Conservation (phyloP, 306 rosid genomes). For the Canavalia gladiata region DNA sequence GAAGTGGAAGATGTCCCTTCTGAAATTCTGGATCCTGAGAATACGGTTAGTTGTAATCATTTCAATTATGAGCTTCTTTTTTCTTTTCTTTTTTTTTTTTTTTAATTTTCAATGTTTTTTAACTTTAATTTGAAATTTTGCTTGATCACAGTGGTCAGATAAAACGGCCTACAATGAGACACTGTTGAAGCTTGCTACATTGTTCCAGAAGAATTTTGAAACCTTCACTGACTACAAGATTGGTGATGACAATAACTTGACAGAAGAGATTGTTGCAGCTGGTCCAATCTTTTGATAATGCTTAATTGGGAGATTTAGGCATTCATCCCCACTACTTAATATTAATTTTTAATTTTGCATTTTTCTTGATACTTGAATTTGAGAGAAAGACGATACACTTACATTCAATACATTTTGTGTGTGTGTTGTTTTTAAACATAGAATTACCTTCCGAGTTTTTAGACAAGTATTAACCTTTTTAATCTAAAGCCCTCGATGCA, state of each 20-base stretch:
- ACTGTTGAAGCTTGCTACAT: slow-evolving; percentile 68
- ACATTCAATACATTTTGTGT: no score
- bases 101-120: background rate
- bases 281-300: slow-evolving; percentile 70
- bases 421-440: background rate
- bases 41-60: slow-evolving; percentile 62
- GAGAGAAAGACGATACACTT: background rate
- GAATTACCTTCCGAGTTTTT: no score
- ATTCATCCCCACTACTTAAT: background rate
- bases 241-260: slow-evolving; percentile 66
- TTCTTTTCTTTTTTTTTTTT: background rate
- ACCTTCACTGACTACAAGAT: slow-evolving; percentile 68
- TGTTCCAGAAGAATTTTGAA: slow-evolving; percentile 82
- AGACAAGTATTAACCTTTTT: no score
- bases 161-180: slow-evolving; percentile 65
- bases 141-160: slow-evolving; percentile 76
- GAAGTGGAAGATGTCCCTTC: slow-evolving; percentile 81
- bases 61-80: background rate
- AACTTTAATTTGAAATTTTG: slow-evolving; percentile 5
- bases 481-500: no score
- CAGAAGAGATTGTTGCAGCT: slow-evolving; percentile 81
- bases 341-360: background rate
- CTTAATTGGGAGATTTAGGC: slow-evolving; percentile 11
- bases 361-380: background rate
- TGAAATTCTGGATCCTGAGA: slow-evolving; percentile 76